Evolutionary conservation across 2,329 filamentous ascomycete species (phyloP), one percentile per base, ranked within the genome.

Genomic region (Aureobasidium sp.): DNA sequence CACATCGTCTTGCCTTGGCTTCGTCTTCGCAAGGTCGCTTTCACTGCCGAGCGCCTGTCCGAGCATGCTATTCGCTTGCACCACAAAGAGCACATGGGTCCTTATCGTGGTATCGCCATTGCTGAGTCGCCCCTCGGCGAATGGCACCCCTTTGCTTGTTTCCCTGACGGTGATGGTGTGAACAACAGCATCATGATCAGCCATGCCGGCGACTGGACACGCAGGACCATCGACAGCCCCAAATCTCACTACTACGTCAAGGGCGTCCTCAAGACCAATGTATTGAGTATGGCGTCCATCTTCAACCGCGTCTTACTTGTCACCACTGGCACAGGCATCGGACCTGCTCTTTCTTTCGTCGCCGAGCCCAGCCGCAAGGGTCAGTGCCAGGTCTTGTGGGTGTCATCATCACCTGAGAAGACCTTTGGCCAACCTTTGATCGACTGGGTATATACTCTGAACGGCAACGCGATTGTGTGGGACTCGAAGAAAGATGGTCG

Each of bases 141-240:
- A 73, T 90, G 87, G 81, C 89, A 91, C 74, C 83, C 85, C 0
- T 91, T 91, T 70, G 89, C 88, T 51, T 86, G 86, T 1, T 88
- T 91, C 64, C 85, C 87, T 0, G 80, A 84, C 63, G 70, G 76
- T 61, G 67, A 78, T 44, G 44, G 61, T 8, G 76, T 76, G 55
- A 85, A 83, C 15, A 89, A 87, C 75, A 89, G 86, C 0, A 77
- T 88, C 37, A 76, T 91, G 37, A 80, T 91, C 34, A 89, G 87
- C 57, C 87, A 86, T 66, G 87, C 87, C 3, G 88, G 88, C 22
- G 87, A 91, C 75, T 91, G 88, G 87, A 91, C 88, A 0, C 76
- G 77, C 34, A 76, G 78, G 29, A 81, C 83, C 59, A 90, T 91
- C 72, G 74, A 79, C 48, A 78, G 80, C 49, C 83, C 84, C 2